Base-by-base conservation (phyloP, 2,329 filamentous ascomycete species). In the Macrophomina phaseolina region DNA sequence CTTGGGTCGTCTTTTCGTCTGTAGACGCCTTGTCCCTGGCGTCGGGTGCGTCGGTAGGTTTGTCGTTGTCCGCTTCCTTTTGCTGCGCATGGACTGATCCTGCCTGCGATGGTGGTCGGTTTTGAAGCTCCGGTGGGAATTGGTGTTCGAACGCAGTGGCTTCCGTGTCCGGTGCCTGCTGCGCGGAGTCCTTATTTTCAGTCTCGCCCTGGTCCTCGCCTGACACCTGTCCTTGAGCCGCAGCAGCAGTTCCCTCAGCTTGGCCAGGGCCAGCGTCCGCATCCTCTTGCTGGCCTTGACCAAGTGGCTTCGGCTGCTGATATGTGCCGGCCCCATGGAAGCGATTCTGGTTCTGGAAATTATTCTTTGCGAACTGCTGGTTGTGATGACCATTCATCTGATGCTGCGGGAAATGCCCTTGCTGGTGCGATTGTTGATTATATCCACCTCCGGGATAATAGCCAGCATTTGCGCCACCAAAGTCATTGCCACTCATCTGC, bases 311-410 rank as follows among this genome's bases (percentile, higher is more conserved):
- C 60, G 76, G 75, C 68, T 69, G 69, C 71, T 79, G 74, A 71
- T 78, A 76, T 73, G 77, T 70, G 73, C 89, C 90, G 80, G 88
- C 88, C 80, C 88, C 88, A 83, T 87, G 89, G 83, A 91, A 93
- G 83, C 93, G 90, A 89, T 92, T 92, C 72, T 79, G 76, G 87
- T 87, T 89, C 81, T 91, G 83, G 77, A 83, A 85, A 78, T 87
- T 85, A 84, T 86, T 84, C 83, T 84, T 86, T 81, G 82, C 82
- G 79, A 83, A 87, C 72, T 81, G 78, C 69, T 78, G 77, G 74
- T 85, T 83, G 76, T 84, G 83, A 77, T 85, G 83, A 76, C 83
- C 83, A 77, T 78, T 78, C 78, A 79, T 79, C 75, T 78, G 77
- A 62, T 62, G 58, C 58, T 62, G 58, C 76, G 77, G 75, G 78